A percentile compares a stretch with the other conserved stretches of the same genome.
These are phyloP conservation scores for Vitis rotundifolia DNA, from an alignment of 164 flowering plant species.

Conservation along the genomic window DNA sequence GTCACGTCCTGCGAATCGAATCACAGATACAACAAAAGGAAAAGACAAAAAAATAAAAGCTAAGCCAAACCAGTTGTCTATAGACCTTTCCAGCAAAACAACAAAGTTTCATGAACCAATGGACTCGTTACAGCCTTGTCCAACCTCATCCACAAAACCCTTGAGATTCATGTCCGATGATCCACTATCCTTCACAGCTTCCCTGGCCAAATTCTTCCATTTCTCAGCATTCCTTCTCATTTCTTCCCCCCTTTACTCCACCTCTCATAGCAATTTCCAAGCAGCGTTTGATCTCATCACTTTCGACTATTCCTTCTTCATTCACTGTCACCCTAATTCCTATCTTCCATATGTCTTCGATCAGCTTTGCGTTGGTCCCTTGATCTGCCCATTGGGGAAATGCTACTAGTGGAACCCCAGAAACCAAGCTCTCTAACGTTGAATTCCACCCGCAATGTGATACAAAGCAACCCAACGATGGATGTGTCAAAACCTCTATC, in stretches of 20 bases:
- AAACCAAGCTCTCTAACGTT: not conserved
- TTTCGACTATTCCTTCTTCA: slow-evolving; percentile 19
- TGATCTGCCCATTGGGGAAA: slow-evolving; percentile 14
- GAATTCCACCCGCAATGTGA: too few species aligned
- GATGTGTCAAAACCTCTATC: too few species aligned
- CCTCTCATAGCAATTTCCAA: slow-evolving; percentile 29
- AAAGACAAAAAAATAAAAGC: too few species aligned
- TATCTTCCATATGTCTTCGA: slow-evolving; percentile 2
- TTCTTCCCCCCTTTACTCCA: slow-evolving; percentile 19
- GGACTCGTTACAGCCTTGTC: too few species aligned
- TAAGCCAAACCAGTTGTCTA: too few species aligned
- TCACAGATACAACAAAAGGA: too few species aligned
- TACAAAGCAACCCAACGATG: too few species aligned
- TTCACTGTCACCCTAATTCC: slow-evolving; percentile 20
- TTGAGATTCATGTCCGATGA: slow-evolving; percentile 10
- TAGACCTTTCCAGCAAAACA: too few species aligned
- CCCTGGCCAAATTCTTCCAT: slow-evolving; percentile 25
- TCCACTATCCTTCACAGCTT: slow-evolving; percentile 19
- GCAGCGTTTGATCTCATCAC: slow-evolving; percentile 29
- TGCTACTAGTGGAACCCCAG: slow-evolving; percentile 8
- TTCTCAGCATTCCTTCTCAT: slow-evolving; percentile 25
- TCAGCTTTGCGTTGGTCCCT: slow-evolving; percentile 7
- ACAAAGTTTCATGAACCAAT: too few species aligned
- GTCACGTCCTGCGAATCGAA: too few species aligned
- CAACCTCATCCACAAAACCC: slow-evolving; percentile 15